Percentiles rank a stretch among this genome's conserved stretches.
Conservation (phyloP, 148 eudicot genomes). For the Chenopodium quinoa region DNA sequence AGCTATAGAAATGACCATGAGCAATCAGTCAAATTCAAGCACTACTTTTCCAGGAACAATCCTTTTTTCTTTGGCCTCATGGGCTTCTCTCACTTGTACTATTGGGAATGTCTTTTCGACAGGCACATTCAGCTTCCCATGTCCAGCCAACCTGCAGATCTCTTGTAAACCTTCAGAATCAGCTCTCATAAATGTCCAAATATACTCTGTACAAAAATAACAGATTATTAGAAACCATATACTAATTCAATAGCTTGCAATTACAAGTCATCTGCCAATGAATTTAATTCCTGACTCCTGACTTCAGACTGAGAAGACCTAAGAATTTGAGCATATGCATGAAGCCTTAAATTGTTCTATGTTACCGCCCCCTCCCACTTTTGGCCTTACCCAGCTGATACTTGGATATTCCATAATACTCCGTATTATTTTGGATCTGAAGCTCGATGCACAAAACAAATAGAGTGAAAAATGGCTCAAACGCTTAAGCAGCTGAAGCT, state of each 20-base stretch:
- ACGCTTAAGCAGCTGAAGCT: not conserved
- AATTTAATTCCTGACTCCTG: not conserved
- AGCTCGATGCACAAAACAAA: no score
- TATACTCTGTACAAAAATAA: constrained; percentile 53
- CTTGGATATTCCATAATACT: no score
- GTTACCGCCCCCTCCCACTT: not conserved
- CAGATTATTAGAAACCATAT: not conserved
- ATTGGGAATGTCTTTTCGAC: constrained; percentile 81
- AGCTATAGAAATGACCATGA: not conserved
- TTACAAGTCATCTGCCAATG: not conserved
- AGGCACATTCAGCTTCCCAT: constrained; percentile 79
- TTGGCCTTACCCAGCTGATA: not conserved
- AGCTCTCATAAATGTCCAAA: constrained; percentile 92
- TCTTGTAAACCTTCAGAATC: constrained; percentile 87
- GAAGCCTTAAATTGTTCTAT: not conserved
- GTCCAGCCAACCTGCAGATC: constrained; percentile 64
- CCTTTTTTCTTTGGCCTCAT: constrained; percentile 80
- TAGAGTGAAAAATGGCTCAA: no score
- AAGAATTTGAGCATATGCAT: not conserved
- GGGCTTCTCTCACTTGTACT: constrained; percentile 80
- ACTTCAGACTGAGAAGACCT: not conserved
- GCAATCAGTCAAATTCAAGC: constrained; percentile 63
- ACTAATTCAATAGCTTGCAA: not conserved
- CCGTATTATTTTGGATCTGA: no score
- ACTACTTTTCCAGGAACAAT: constrained; percentile 82